Evolutionary conservation across 2,329 filamentous ascomycete genomes (phyloP).

Genomic region (Cryphonectria japonica): DNA sequence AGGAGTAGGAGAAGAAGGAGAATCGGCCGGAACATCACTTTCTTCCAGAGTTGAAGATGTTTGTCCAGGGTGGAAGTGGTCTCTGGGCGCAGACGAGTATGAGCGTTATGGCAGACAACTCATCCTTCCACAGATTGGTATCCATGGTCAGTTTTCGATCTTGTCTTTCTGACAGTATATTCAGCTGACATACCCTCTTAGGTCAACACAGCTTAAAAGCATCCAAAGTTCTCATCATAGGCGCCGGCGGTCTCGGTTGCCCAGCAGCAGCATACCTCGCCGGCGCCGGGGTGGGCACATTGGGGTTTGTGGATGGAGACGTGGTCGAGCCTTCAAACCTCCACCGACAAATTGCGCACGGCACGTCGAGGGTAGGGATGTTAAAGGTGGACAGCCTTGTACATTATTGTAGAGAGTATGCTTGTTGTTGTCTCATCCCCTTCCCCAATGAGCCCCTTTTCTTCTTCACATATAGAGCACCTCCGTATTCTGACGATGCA

Average conservation of each 20-base stretch:
- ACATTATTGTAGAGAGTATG: conserved; percentile 59
- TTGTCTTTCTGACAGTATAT: not conserved
- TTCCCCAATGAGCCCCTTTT: not conserved
- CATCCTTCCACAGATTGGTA: conserved; percentile 80
- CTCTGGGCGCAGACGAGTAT: conserved; percentile 74
- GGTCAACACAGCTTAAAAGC: conserved; percentile 76
- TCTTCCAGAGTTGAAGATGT: not conserved
- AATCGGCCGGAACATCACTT: not conserved
- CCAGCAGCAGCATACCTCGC: conserved; percentile 92
- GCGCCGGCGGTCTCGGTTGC: conserved; percentile 87
- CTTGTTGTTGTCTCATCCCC: conserved; percentile 26
- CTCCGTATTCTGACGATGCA: conserved; percentile 13
- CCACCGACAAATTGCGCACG: conserved; percentile 88
- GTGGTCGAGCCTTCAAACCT: conserved; percentile 87
- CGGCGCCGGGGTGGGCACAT: conserved; percentile 80
- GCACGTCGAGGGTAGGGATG: conserved; percentile 69
- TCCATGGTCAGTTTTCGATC: conserved; percentile 61
- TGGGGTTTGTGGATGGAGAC: conserved; percentile 89
- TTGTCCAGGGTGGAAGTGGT: conserved; percentile 59
- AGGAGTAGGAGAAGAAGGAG: not conserved
- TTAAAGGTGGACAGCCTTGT: conserved; percentile 81
- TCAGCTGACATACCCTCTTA: conserved; percentile 39
- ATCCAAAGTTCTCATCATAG: conserved; percentile 77
- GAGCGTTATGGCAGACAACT: conserved; percentile 87
- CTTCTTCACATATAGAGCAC: not conserved